Percentiles rank a stretch among this genome's conserved stretches.
phyloP scores from a whole-genome alignment of 2,329 filamentous ascomycete genomes.

The Aspergillus brasiliensis region DNA sequence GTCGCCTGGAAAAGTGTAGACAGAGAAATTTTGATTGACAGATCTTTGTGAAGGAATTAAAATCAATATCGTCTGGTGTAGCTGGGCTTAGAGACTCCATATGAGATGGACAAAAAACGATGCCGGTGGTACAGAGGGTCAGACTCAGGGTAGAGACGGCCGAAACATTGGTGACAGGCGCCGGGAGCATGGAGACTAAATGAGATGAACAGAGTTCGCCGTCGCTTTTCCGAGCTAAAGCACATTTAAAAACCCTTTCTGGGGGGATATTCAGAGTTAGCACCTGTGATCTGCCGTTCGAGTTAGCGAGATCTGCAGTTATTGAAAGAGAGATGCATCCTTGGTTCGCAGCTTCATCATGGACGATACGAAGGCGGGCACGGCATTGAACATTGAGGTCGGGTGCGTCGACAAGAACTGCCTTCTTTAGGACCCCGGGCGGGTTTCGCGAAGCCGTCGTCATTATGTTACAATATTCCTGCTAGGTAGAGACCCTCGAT shows the following conservation, averaged over 20 bases:
- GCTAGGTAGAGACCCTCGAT: conserved; percentile 19
- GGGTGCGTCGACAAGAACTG: conserved; percentile 19
- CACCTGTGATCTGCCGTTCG: conserved; percentile 17
- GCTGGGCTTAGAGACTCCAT: conserved; percentile 17
- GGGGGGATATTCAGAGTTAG: conserved; percentile 21
- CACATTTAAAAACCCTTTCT: conserved; percentile 17
- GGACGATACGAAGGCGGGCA: conserved; percentile 21
- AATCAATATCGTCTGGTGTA: conserved; percentile 10
- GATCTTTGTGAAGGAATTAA: conserved; percentile 20
- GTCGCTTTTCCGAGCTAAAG: conserved; percentile 17
- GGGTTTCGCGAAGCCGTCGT: conserved; percentile 13
- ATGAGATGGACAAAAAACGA: conserved; percentile 20
- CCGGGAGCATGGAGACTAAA: conserved; percentile 16
- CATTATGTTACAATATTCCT: conserved; percentile 19
- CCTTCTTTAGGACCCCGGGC: conserved; percentile 19
- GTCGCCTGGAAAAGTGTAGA: conserved; percentile 21
- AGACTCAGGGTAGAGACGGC: conserved; percentile 21
- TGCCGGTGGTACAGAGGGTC: conserved; percentile 14
- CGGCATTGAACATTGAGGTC: conserved; percentile 15
- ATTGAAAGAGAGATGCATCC: conserved; percentile 23
- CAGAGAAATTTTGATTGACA: conserved; percentile 20
- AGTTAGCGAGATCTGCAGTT: conserved; percentile 21
- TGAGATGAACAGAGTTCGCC: conserved; percentile 15
- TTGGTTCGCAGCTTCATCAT: conserved; percentile 19
- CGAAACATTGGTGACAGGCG: conserved; percentile 17